These are phyloP conservation scores for Neoboletus subvelutipes DNA, from an alignment of 768 basidiomycete genomes.

Conservation along the genomic window DNA sequence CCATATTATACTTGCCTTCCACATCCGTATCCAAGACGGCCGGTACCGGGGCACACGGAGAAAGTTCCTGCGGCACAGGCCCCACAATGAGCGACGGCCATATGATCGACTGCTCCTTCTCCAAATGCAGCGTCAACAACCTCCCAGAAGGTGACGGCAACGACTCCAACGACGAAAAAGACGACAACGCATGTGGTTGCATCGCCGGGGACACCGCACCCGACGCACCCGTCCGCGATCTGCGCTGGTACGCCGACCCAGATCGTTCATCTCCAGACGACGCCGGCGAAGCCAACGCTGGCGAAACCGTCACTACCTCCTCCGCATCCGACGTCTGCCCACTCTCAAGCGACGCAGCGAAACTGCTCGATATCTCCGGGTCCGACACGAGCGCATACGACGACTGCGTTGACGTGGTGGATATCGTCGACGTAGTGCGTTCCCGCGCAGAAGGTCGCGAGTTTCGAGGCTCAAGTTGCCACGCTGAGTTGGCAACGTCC, in stretches of 20 bases:
- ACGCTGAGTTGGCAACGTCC: slow-evolving; percentile 63
- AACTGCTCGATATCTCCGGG: slow-evolving; percentile 80
- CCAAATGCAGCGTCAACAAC: slow-evolving; percentile 74
- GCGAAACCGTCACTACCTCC: slow-evolving; percentile 53
- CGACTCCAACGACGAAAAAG: slow-evolving; percentile 77
- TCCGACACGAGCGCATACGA: slow-evolving; percentile 85
- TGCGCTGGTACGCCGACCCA: slow-evolving; percentile 15
- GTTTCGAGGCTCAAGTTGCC: slow-evolving; percentile 76
- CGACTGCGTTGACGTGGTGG: slow-evolving; percentile 74
- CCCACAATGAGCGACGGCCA: slow-evolving; percentile 81
- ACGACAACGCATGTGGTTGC: slow-evolving; percentile 58
- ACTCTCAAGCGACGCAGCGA: slow-evolving; percentile 79
- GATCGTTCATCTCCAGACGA: slow-evolving; percentile 55
- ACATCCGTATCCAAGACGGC: slow-evolving; percentile 47
- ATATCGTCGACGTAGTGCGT: slow-evolving; percentile 72
- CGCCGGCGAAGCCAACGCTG: slow-evolving; percentile 61
- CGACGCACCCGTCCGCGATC: slow-evolving; percentile 38
- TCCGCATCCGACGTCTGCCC: slow-evolving; percentile 71
- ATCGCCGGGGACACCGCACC: slow-evolving; percentile 59
- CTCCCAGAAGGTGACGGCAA: slow-evolving; percentile 60
- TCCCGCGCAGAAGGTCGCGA: slow-evolving; percentile 56
- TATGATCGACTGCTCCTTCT: slow-evolving; percentile 75
- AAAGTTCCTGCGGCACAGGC: slow-evolving; percentile 62
- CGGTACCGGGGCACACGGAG: slow-evolving; percentile 50
- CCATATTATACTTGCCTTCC: slow-evolving; percentile 80